phyloP scores from a whole-genome alignment of 371 early-diverging fungal genomes.

The Mucor ambiguus region DNA sequence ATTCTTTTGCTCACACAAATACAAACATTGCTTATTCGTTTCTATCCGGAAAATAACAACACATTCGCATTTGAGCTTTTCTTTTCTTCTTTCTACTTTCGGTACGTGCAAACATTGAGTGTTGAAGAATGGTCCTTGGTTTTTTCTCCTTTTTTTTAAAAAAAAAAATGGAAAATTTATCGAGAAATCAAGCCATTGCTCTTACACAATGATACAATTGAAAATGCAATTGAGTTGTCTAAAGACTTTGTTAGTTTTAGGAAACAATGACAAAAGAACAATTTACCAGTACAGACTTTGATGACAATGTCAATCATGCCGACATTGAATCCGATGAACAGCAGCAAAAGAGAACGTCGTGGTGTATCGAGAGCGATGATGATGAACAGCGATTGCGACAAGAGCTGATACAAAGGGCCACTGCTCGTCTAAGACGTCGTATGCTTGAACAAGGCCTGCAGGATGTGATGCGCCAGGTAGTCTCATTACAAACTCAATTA shows the following conservation, averaged over 20 bases:
- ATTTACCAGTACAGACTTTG: background rate
- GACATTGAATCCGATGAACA: slow-evolving; percentile 3
- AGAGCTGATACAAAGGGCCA: slow-evolving; percentile 30
- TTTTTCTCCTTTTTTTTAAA: background rate
- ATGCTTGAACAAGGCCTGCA: slow-evolving; percentile 28
- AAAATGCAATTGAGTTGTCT: background rate
- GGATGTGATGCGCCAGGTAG: slow-evolving; percentile 31
- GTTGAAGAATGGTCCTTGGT: background rate
- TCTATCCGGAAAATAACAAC: background rate
- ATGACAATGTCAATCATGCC: background rate
- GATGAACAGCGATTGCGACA: slow-evolving; percentile 19
- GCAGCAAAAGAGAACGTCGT: slow-evolving; percentile 16
- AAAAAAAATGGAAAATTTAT: background rate
- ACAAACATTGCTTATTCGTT: background rate
- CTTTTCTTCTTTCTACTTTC: slow-evolving; percentile 2
- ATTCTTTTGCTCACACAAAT: slow-evolving; percentile 8
- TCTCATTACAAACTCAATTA: slow-evolving; percentile 29
- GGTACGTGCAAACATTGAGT: slow-evolving; percentile 4
- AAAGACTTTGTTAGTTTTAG: background rate
- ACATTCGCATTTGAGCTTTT: background rate
- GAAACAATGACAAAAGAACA: background rate
- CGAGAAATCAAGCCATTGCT: background rate
- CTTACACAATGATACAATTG: background rate
- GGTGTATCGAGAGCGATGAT: slow-evolving; percentile 6
- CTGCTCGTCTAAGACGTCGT: slow-evolving; percentile 20